Evolutionary conservation across 371 early-diverging fungal genomes (phyloP).

Genomic region (Syncephalastrum sp.): DNA sequence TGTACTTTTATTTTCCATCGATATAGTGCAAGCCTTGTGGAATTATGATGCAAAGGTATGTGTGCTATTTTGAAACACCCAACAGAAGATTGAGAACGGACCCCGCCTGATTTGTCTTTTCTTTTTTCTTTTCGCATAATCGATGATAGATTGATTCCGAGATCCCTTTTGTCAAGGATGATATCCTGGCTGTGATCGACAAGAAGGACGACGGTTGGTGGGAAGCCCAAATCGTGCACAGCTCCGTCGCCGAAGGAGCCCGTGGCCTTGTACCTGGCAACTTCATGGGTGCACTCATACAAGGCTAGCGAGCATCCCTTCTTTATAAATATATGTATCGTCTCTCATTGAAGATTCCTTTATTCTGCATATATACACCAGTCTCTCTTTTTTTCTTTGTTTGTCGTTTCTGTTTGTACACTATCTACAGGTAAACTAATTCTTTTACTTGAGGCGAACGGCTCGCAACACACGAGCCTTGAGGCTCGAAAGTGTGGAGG

Average conservation of each 20-base stretch:
- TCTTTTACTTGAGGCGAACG: too few species aligned
- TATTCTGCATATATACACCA: too few species aligned
- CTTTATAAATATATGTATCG: too few species aligned
- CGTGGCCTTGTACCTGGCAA: slow-evolving; percentile 30
- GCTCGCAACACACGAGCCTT: too few species aligned
- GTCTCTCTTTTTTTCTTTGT: too few species aligned
- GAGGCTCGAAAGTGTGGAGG: too few species aligned
- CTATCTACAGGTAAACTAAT: too few species aligned
- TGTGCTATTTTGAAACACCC: not conserved
- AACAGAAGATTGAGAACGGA: too few species aligned
- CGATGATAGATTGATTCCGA: slow-evolving; percentile 18
- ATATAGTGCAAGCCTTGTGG: slow-evolving; percentile 18
- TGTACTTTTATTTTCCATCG: not conserved
- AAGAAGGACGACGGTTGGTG: slow-evolving; percentile 33
- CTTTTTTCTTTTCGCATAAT: too few species aligned
- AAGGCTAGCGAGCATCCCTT: too few species aligned
- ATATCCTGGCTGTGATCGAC: slow-evolving; percentile 22
- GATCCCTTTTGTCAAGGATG: slow-evolving; percentile 21
- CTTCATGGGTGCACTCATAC: slow-evolving; percentile 14
- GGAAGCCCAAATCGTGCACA: slow-evolving; percentile 23
- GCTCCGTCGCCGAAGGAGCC: not conserved
- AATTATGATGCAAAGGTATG: slow-evolving; percentile 22
- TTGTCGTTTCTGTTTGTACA: too few species aligned
- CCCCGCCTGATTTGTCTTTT: not conserved
- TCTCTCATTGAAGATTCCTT: too few species aligned